phyloP scores from a whole-genome alignment of 768 basidiomycete genomes.

The Rhizopogon roseolus region DNA sequence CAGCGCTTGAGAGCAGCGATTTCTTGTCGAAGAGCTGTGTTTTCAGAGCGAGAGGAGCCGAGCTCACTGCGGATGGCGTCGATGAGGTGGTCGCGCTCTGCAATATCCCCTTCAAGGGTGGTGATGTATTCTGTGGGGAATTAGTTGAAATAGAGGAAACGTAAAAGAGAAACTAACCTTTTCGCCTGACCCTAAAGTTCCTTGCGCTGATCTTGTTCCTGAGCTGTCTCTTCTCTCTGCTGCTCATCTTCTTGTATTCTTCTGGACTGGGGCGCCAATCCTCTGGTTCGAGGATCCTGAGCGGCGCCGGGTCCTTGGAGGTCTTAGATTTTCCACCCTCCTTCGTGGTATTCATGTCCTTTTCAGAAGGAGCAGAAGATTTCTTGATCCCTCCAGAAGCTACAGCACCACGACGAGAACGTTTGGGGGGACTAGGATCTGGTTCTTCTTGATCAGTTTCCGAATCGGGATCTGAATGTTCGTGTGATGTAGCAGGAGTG shows the following conservation, averaged over 20 bases:
- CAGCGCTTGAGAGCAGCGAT: constrained; percentile 69
- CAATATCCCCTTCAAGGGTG: constrained; percentile 90
- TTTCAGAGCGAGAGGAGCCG: constrained; percentile 75
- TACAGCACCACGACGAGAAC: constrained; percentile 61
- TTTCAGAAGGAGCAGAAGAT: constrained; percentile 35
- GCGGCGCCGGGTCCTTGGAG: constrained; percentile 24
- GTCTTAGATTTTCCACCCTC: constrained; percentile 11
- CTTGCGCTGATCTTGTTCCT: constrained; percentile 95
- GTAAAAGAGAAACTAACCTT: constrained; percentile 48
- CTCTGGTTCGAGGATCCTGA: constrained; percentile 37
- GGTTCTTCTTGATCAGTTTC: constrained; percentile 35
- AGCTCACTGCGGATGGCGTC: constrained; percentile 84
- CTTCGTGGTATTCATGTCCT: constrained; percentile 15
- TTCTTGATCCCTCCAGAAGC: constrained; percentile 72
- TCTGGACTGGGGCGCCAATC: constrained; percentile 88
- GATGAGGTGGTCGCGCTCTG: constrained; percentile 87
- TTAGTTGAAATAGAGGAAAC: background rate
- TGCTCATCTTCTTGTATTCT: constrained; percentile 91
- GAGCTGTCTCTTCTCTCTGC: constrained; percentile 94
- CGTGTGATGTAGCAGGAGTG: constrained; percentile 47
- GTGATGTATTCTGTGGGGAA: constrained; percentile 79
- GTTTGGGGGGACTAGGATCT: constrained; percentile 30
- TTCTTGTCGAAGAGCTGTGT: constrained; percentile 76
- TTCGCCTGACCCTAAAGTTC: constrained; percentile 92
- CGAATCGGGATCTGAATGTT: constrained; percentile 29